Evolutionary conservation across 192 early-diverging fungal genomes (phyloP), one percentile per base, ranked within the genome.

Genomic region (Backusella liffmaniae): DNA sequence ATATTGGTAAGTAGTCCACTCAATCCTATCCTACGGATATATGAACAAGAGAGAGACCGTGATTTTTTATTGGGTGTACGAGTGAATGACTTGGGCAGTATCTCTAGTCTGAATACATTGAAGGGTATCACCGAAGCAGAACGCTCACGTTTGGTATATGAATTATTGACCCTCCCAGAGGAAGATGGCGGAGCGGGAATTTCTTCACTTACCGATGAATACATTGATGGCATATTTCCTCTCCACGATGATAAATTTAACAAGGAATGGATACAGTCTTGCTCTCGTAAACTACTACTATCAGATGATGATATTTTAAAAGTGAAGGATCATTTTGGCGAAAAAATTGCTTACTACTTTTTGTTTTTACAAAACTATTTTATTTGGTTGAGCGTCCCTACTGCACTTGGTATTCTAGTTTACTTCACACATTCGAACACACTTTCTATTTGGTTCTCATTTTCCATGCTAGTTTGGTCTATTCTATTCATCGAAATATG

Each of bases 311-410:
- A 96, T 80, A 73, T 98, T n/a, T 76, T 82, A 23, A 80, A 79
- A 41, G 89, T 98, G 72, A 86, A 92, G 66, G 88, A 91, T 75
- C 89, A 95, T 73, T 93, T 94, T 86, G 96, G 96, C 73, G 96
- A 97, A 78, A 93, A 95, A 80, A 86, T 95, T 41, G 95, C 94
- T 18, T 91, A 88, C 82, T 97, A 98, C 83, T 98, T 98, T 88
- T 95, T 94, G n/a, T 98, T 97, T 81, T 79, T 97, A 1, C 95
- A 97, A 83, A 93, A 89, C 77, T 98, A 97, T 84, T 86, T 94
- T 46, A 56, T 93, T 13, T 94, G 90, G 86, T 87, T 98, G 34
- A 81, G 89, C 30, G 71, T 86, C 2, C 95, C 94, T 18, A 80
- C 95, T 0, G 84, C 84, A 8, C 69, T 92, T 8, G 95, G 96